phyloP scores from a whole-genome alignment of 441 rosid genomes.

The Gossypium gossypioides region DNA sequence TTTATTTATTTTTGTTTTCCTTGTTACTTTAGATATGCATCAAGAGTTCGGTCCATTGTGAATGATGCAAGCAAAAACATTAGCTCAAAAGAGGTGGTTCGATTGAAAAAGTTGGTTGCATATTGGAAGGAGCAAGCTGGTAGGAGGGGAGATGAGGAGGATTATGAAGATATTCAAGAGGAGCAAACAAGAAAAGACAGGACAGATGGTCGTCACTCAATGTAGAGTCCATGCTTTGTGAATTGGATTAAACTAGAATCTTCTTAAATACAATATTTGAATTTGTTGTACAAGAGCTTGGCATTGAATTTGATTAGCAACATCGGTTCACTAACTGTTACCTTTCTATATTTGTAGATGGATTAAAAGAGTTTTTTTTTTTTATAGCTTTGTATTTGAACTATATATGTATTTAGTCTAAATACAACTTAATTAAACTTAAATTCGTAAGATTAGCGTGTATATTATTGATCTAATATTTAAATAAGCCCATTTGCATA shows the following conservation, averaged over 20 bases:
- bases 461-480: neutral
- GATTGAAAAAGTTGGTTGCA: slow-evolving; percentile 71
- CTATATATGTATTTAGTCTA: neutral
- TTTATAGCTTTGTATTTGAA: neutral
- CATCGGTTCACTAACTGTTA: neutral
- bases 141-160: slow-evolving; percentile 65
- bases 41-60: slow-evolving; percentile 78
- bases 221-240: slow-evolving; percentile 22
- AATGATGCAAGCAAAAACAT: slow-evolving; percentile 85
- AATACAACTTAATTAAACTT: neutral
- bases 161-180: slow-evolving; percentile 70
- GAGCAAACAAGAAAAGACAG: slow-evolving; percentile 36
- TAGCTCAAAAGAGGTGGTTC: slow-evolving; percentile 74
- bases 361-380: neutral
- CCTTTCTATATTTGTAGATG: neutral
- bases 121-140: slow-evolving; percentile 96
- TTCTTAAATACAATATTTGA: neutral
- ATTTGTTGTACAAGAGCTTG: neutral
- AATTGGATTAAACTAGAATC: neutral
- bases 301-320: neutral
- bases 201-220: slow-evolving; percentile 45
- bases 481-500: neutral
- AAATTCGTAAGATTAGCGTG: neutral
- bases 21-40: slow-evolving; percentile 58
- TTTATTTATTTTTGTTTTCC: neutral